Conservation (phyloP, 2,329 filamentous ascomycete species). For the Trichocomaceae sp. region DNA sequence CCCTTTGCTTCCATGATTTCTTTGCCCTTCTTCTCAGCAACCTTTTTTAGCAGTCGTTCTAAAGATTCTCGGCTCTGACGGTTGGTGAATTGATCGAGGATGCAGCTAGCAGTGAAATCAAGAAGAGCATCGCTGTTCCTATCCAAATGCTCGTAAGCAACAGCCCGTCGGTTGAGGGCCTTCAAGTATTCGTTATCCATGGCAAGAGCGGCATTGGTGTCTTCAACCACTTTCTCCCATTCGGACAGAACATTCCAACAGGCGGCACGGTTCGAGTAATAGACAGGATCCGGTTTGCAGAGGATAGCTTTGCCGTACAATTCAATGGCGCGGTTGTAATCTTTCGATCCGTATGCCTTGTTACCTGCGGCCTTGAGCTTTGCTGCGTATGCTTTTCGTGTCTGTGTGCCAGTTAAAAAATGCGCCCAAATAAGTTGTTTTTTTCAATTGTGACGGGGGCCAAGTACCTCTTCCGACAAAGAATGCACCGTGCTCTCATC, state of each 20-base stretch:
- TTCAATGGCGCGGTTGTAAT: slow-evolving; percentile 88
- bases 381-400: slow-evolving; percentile 77
- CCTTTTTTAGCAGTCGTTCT: slow-evolving; percentile 90
- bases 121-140: slow-evolving; percentile 90
- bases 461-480: slow-evolving; percentile 42
- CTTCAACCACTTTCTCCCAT: slow-evolving; percentile 94
- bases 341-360: slow-evolving; percentile 90
- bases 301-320: slow-evolving; percentile 94
- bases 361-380: slow-evolving; percentile 95
- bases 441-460: not conserved
- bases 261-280: slow-evolving; percentile 96
- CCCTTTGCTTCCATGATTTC: slow-evolving; percentile 73
- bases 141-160: slow-evolving; percentile 89
- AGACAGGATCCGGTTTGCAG: slow-evolving; percentile 95
- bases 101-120: slow-evolving; percentile 97
- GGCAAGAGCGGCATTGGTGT: slow-evolving; percentile 88
- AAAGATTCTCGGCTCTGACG: slow-evolving; percentile 82
- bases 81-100: slow-evolving; percentile 96
- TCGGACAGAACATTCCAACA: slow-evolving; percentile 91
- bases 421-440: not conserved
- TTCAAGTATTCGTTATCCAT: slow-evolving; percentile 97
- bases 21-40: slow-evolving; percentile 89
- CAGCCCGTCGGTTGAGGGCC: slow-evolving; percentile 90
- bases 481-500: slow-evolving; percentile 43
- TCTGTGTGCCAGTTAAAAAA: slow-evolving; percentile 37